A percentile compares a stretch with the other conserved stretches of the same genome.
phyloP scores from a whole-genome alignment of 371 early-diverging fungal species.

The Nematocida sp. region DNA sequence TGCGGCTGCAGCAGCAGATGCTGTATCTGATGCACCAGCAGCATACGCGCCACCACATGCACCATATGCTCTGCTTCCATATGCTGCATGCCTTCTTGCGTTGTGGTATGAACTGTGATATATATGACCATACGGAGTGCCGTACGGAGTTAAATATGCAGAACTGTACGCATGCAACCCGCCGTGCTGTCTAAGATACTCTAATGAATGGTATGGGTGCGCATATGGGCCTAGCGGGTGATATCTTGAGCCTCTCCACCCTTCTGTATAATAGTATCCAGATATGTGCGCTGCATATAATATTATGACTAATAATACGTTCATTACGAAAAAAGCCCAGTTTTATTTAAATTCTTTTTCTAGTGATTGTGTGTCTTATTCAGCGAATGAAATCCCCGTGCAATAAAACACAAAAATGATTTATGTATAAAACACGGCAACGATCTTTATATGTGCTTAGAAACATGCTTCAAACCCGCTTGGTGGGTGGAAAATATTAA shows the following conservation, averaged over 20 bases:
- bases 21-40: neutral
- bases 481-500: no score
- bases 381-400: neutral
- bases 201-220: neutral
- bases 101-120: neutral
- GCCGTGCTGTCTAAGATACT: neutral
- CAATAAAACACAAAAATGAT: no score
- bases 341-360: constrained; percentile 1
- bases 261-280: neutral
- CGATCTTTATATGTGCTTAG: no score
- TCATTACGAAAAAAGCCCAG: neutral
- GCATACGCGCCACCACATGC: neutral
- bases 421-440: no score
- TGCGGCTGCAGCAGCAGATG: neutral
- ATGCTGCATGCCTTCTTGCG: neutral
- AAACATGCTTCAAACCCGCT: no score
- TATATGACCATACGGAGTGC: neutral
- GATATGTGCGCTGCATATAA: neutral
- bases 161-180: neutral
- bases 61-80: neutral
- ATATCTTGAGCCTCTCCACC: neutral
- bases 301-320: neutral
- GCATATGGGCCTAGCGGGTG: neutral
- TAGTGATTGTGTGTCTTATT: neutral
- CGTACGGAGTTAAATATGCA: neutral